Base-by-base conservation (phyloP, 164 flowering plant species). In the Magnolia kwangsiensis region DNA sequence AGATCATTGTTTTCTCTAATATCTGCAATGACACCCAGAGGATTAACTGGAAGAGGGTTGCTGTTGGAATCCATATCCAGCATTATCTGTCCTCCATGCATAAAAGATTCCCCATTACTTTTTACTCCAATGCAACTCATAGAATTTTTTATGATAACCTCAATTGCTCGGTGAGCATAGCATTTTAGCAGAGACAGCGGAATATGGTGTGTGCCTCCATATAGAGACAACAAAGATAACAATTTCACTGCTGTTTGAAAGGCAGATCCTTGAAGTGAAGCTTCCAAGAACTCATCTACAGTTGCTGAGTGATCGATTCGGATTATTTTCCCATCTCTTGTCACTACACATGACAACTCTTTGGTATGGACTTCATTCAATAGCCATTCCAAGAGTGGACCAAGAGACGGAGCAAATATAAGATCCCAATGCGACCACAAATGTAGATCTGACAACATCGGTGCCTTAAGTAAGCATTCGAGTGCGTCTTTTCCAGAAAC, bases 341-440 rank as follows among this genome's bases (percentile, higher is more conserved):
- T 90, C 70, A 88, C 86, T 78, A 96, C 79, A 81, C 94, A 94
- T 69, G 85, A 76, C 31, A 96, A 80, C 63, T 91, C 92, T 78
- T 86, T 88, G 24, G 71, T 81, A 74, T 76, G 85, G 45, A 83
- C 93, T 78, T 88, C 95, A 79, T 73, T 87, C 78, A 87, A 74
- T 83, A 96, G 81, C 95, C 97, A 96, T 71, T 77, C 85, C 71
- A 89, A 58, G 71, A 96, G 88, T 77, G 99, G 89, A 68, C 98
- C 99, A 74, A 96, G 90, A 2, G 91, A 86, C 8, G 99, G 99
- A 79, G 92, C 94, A 89, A 84, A 96, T 68, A 84, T 29, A 72
- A 82, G 69, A 79, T 94, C 98, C 99, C 99, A 96, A 77, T 92
- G 99, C 8, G 92, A 88, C 98, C 99, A 96, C 20, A 80, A 76